Conservation (phyloP, 257 asterid genomes). For the Mitragyna speciosa region DNA sequence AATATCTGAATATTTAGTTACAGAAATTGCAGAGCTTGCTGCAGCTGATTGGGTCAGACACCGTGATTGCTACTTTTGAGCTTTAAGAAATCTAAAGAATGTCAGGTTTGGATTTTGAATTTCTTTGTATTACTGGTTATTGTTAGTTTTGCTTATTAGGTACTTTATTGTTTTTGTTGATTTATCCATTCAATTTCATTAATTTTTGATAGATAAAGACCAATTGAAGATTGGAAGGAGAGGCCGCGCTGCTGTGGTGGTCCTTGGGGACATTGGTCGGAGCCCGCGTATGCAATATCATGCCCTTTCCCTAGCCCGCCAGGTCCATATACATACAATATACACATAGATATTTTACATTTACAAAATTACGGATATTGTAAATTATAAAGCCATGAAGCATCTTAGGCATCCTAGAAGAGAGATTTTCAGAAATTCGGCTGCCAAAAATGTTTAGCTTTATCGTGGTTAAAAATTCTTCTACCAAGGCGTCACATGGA, state of each 20-base stretch:
- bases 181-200: neutral
- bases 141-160: neutral
- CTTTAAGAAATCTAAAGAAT: neutral
- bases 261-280: constrained; percentile 95
- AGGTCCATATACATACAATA: constrained; percentile 39
- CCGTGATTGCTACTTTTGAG: too few species aligned
- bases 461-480: too few species aligned
- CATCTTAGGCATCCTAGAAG: neutral
- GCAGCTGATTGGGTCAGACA: too few species aligned
- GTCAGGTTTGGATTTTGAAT: constrained; percentile 7
- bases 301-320: constrained; percentile 90
- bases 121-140: neutral
- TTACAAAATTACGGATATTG: neutral
- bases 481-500: too few species aligned
- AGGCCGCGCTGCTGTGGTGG: constrained; percentile 86
- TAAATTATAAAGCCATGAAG: neutral
- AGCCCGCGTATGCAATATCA: constrained; percentile 99
- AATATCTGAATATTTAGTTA: too few species aligned
- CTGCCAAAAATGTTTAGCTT: too few species aligned
- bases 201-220: constrained; percentile 17
- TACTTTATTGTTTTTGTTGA: neutral
- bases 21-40: too few species aligned
- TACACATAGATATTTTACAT: neutral
- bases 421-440: too few species aligned
- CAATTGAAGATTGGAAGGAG: constrained; percentile 44